Conservation (phyloP, 495 filamentous ascomycete species). For the Aspergillus nanangensis region DNA sequence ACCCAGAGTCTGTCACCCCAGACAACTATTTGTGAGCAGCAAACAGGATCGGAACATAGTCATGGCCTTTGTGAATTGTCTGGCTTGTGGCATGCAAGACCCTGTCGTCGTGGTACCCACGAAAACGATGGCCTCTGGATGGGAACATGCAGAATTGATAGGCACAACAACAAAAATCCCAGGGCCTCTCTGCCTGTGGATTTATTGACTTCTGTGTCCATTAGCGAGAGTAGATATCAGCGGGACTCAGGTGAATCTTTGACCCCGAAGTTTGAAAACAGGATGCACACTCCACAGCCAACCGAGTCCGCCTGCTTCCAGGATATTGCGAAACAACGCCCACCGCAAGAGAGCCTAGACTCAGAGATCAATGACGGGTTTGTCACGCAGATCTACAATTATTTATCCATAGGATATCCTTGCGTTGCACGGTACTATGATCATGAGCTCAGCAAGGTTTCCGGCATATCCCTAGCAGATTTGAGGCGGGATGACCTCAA, state of each 20-base stretch:
- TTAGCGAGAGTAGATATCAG: neutral
- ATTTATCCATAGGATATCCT: conserved; percentile 87
- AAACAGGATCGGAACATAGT: conserved; percentile 37
- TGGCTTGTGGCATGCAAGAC: conserved; percentile 40
- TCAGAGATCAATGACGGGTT: conserved; percentile 76
- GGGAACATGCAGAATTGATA: conserved; percentile 46
- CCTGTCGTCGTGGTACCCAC: conserved; percentile 19
- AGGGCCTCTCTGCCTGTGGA: no score
- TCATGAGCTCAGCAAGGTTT: conserved; percentile 74
- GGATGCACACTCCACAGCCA: no score
- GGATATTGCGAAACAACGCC: no score
- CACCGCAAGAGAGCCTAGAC: no score
- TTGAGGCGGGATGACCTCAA: conserved; percentile 67
- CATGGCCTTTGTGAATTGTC: conserved; percentile 23
- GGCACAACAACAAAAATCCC: no score
- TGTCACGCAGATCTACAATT: conserved; percentile 94
- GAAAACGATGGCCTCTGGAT: conserved; percentile 62
- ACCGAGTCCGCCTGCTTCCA: no score
- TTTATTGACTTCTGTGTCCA: neutral
- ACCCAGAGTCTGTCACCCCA: conserved; percentile 74
- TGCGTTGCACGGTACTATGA: conserved; percentile 78
- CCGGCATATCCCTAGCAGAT: conserved; percentile 56
- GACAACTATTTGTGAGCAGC: conserved; percentile 70
- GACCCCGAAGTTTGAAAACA: no score
- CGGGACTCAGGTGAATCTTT: neutral